These are phyloP conservation scores for Thymus mandschuricus DNA, from an alignment of 257 asterid genomes.

Conservation along the genomic window DNA sequence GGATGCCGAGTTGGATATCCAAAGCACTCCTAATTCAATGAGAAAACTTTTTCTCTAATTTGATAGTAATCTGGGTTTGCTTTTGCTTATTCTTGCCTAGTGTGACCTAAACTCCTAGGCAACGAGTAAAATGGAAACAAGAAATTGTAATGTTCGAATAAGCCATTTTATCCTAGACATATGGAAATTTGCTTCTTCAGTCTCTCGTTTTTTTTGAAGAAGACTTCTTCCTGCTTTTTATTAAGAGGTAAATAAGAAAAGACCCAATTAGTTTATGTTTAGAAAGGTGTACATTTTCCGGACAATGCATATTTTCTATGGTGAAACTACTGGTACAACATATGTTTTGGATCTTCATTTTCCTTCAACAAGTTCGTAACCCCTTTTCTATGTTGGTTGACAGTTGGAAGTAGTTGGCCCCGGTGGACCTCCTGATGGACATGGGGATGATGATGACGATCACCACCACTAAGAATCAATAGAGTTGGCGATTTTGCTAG, in stretches of 20 bases:
- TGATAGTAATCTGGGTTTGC: not conserved
- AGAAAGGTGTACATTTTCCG: not conserved
- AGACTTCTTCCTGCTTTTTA: not conserved
- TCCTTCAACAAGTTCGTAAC: slow-evolving; percentile 3
- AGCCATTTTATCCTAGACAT: not conserved
- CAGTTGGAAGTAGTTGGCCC: slow-evolving; percentile 96
- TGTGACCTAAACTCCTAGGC: not conserved
- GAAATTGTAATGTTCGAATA: not conserved
- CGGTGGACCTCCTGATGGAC: slow-evolving; percentile 86
- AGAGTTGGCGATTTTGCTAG: slow-evolving; percentile 40
- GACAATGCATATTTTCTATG: slow-evolving; percentile 4
- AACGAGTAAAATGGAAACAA: not conserved
- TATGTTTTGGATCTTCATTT: not conserved
- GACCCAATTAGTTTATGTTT: not conserved
- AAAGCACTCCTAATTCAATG: not conserved
- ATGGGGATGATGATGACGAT: slow-evolving; percentile 56
- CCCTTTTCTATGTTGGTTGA: not conserved
- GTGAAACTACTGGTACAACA: not conserved
- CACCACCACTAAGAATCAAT: slow-evolving; percentile 50
- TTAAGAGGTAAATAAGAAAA: not conserved
- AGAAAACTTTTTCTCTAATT: not conserved
- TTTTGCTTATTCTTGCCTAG: slow-evolving; percentile 8
- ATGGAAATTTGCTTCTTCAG: not conserved
- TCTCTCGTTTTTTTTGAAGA: no score
- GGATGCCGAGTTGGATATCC: not conserved